These are phyloP conservation scores for Microbotryum intermedium DNA, from an alignment of 1,284 basidiomycete species.

Conservation along the genomic window DNA sequence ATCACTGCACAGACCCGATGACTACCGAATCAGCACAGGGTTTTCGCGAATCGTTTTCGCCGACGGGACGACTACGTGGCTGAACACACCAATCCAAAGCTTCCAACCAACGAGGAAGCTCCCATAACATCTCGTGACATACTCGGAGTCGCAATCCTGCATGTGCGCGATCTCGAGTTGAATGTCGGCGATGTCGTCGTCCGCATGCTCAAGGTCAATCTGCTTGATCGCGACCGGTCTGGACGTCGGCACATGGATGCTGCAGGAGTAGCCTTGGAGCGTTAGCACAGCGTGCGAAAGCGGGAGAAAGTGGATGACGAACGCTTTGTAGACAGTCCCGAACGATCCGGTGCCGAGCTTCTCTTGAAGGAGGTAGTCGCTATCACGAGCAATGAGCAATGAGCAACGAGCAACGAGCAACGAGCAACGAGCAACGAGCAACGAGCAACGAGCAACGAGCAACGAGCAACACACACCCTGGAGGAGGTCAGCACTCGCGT, in stretches of 20 bases:
- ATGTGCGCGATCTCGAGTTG: slow-evolving; percentile 95
- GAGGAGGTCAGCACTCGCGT: too few species aligned
- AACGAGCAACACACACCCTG: too few species aligned
- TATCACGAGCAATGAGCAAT: not conserved
- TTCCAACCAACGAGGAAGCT: slow-evolving; percentile 95
- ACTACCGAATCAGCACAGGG: not conserved
- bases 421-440: too few species aligned
- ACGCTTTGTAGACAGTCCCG: slow-evolving; percentile 86
- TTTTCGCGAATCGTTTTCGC: not conserved
- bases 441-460: too few species aligned
- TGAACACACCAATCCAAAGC: slow-evolving; percentile 66
- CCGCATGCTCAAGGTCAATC: slow-evolving; percentile 66
- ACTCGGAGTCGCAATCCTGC: slow-evolving; percentile 89
- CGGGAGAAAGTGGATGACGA: slow-evolving; percentile 22
- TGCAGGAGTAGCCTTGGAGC: slow-evolving; percentile 3
- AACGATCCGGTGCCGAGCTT: slow-evolving; percentile 97
- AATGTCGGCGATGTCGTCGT: slow-evolving; percentile 93
- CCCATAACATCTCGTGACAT: slow-evolving; percentile 92
- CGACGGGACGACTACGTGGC: not conserved
- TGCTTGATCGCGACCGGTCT: slow-evolving; percentile 97
- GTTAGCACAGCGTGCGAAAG: not conserved
- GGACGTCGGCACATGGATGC: slow-evolving; percentile 81
- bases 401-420: too few species aligned
- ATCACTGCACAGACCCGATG: slow-evolving; percentile 51
- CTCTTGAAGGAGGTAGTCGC: slow-evolving; percentile 78